Conservation (phyloP, 2,329 filamentous ascomycete species). For the Xylariaceae sp. region DNA sequence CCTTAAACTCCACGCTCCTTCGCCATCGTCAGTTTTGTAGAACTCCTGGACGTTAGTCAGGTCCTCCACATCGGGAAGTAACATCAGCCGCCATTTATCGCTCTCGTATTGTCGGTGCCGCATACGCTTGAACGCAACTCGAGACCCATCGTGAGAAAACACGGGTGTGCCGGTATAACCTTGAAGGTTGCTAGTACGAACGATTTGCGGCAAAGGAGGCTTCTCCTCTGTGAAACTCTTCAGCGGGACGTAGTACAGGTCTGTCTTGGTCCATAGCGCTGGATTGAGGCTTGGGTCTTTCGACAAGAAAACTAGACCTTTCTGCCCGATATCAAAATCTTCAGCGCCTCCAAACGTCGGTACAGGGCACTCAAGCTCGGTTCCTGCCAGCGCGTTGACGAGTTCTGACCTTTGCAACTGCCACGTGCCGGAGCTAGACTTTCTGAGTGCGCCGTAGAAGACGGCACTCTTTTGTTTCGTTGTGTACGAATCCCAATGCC, state of each 20-base stretch:
- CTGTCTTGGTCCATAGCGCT: constrained; percentile 74
- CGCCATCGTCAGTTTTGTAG: constrained; percentile 57
- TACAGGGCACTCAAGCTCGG: constrained; percentile 61
- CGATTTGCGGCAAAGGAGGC: constrained; percentile 46
- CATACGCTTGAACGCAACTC: constrained; percentile 78
- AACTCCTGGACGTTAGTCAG: constrained; percentile 58
- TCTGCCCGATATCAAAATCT: constrained; percentile 71
- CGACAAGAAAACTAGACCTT: constrained; percentile 68
- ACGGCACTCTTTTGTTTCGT: constrained; percentile 65
- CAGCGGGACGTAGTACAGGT: constrained; percentile 70
- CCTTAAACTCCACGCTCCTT: constrained; percentile 57
- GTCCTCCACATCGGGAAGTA: constrained; percentile 58
- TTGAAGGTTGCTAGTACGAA: constrained; percentile 50
- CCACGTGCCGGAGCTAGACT: constrained; percentile 28
- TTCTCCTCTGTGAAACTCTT: constrained; percentile 52
- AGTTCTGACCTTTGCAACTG: constrained; percentile 42
- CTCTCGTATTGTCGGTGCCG: constrained; percentile 71
- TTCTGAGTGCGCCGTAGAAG: constrained; percentile 29
- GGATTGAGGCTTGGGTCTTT: constrained; percentile 69
- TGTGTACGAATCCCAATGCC: constrained; percentile 79
- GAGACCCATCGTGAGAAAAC: constrained; percentile 69
- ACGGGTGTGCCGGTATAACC: constrained; percentile 64
- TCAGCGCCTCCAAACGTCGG: constrained; percentile 73
- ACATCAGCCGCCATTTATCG: constrained; percentile 66
- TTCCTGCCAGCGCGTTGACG: constrained; percentile 60